Conservation (phyloP, 768 basidiomycete species). For the Tephrocybe rancida region DNA sequence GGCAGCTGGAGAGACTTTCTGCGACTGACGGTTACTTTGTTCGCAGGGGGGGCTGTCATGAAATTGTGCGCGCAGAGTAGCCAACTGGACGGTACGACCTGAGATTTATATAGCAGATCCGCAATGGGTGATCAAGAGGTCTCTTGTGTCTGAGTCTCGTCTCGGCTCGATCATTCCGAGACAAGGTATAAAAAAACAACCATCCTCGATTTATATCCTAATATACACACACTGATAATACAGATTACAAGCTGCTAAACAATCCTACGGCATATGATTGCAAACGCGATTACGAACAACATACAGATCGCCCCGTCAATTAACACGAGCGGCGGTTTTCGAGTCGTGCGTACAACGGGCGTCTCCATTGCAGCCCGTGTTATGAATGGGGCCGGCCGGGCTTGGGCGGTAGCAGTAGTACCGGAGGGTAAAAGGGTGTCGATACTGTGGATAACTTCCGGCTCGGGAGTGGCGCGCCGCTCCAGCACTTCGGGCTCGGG, state of each 20-base stretch:
- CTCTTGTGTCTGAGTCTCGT: slow-evolving; percentile 17
- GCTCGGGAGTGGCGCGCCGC: not conserved
- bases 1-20: slow-evolving; percentile 41
- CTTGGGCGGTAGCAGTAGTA: slow-evolving; percentile 2
- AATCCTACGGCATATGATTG: slow-evolving; percentile 65
- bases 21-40: slow-evolving; percentile 19
- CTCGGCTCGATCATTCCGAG: slow-evolving; percentile 16
- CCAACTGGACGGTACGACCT: not conserved
- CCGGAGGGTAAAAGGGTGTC: slow-evolving; percentile 10
- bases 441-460: slow-evolving; percentile 10
- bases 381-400: slow-evolving; percentile 10
- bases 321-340: slow-evolving; percentile 55
- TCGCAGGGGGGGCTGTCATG: slow-evolving; percentile 7
- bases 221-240: slow-evolving; percentile 8
- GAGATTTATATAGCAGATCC: slow-evolving; percentile 2
- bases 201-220: not conserved
- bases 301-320: slow-evolving; percentile 78
- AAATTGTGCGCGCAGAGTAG: not conserved
- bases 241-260: slow-evolving; percentile 28
- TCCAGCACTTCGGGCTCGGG: not conserved
- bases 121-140: slow-evolving; percentile 1
- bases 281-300: slow-evolving; percentile 66
- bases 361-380: slow-evolving; percentile 13
- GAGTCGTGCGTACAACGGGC: slow-evolving; percentile 13
- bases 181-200: slow-evolving; percentile 1